Base-by-base conservation (phyloP, 805 yeast genomes). In the Teunomyces atbi region DNA sequence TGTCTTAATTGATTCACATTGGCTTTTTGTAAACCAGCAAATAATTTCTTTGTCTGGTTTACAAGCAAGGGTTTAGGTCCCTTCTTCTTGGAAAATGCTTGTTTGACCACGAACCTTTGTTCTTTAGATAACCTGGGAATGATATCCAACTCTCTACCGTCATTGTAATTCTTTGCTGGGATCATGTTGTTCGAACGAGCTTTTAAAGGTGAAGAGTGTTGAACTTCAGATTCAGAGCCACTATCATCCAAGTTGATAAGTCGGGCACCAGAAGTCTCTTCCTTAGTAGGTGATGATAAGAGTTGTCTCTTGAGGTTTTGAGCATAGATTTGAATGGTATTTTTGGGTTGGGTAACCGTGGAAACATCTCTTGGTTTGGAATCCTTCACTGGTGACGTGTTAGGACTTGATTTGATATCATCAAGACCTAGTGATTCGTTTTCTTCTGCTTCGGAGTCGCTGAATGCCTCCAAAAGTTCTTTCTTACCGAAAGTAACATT, bases 1-100 rank as follows among this genome's bases (percentile, higher is more conserved):
- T 56, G 58, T 40, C 57, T 61, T 33, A 72, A 63, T 50, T 81
- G 85, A 39, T 68, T 60, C 35, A 71, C 68, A 40, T 77, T 76
- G 3, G 78, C 78, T 39, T 62, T 64, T 49, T 69, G 68, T 47
- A 79, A 63, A 8, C 59, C 58, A 8, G 53, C 47, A 38, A 74
- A 64, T 29, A 79, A 58, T 11, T 59, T 56, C 18, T 60, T 64
- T 59, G 37, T 6, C 47, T 48, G 5, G 45, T 50, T 3, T 41
- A 44, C 12, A 41, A 41, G 4, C 32, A 29, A 18, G 4, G 48
- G 33, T 16, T 47, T 51, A 29, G 53, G 54, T 12, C 56, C 43
- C 29, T 55, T 59, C 44, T 57, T 61, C 44, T 54, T 61, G 10
- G 64, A 58, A 45, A 64, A 67, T 42, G 60, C 64, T 45, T 64